These are phyloP conservation scores for Chaetomiaceae sp. DNA, from an alignment of 2,329 filamentous ascomycete species.

Conservation along the genomic window DNA sequence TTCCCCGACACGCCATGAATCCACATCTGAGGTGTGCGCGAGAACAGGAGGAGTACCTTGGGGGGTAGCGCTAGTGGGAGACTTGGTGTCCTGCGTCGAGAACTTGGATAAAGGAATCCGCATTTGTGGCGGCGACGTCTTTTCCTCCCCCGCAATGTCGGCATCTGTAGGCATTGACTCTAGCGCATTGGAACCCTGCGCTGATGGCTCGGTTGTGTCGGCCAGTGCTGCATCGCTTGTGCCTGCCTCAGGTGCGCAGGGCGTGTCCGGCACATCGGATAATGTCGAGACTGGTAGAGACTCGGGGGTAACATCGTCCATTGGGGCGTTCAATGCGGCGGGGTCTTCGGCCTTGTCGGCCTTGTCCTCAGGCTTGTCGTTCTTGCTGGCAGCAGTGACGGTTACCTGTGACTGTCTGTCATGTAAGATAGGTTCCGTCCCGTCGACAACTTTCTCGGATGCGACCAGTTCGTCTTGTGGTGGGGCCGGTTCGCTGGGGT, in stretches of 20 bases:
- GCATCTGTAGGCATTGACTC: neutral
- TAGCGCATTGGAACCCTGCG: neutral
- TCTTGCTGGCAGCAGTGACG: neutral
- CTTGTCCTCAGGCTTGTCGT: slow-evolving; percentile 8
- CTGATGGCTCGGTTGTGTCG: neutral
- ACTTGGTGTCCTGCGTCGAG: slow-evolving; percentile 37
- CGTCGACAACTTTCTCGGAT: slow-evolving; percentile 1
- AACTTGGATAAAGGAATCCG: slow-evolving; percentile 41
- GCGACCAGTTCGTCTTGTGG: neutral
- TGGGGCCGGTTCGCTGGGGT: neutral
- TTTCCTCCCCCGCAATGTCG: slow-evolving; percentile 10
- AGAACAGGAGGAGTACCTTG: slow-evolving; percentile 17
- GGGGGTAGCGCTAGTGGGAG: slow-evolving; percentile 25
- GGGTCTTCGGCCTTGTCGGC: slow-evolving; percentile 1
- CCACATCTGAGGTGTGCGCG: slow-evolving; percentile 15
- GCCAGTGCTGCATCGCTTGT: neutral
- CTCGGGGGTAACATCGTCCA: neutral
- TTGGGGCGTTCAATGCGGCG: neutral
- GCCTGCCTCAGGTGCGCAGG: neutral
- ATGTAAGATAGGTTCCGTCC: neutral
- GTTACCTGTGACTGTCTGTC: slow-evolving; percentile 12
- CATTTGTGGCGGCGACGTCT: slow-evolving; percentile 23
- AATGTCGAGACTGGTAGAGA: neutral
- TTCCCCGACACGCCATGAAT: slow-evolving; percentile 9
- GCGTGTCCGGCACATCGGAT: neutral